These are phyloP conservation scores for Scalesia atractyloides DNA, from an alignment of 129 eudicot genomes.

Conservation along the genomic window DNA sequence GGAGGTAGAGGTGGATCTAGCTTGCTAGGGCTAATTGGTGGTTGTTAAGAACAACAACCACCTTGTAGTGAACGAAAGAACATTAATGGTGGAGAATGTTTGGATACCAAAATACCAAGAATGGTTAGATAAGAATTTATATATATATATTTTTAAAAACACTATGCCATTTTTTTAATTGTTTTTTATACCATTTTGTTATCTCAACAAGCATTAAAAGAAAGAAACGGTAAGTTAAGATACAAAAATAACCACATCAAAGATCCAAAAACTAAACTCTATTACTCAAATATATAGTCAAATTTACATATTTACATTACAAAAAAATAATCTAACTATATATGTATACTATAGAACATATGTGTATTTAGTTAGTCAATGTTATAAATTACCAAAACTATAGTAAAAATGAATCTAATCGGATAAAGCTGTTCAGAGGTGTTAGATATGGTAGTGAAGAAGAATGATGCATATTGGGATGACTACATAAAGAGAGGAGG, in stretches of 20 bases:
- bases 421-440: background rate
- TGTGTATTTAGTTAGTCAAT: background rate
- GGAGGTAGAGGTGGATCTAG: background rate
- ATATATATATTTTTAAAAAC: background rate
- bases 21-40: background rate
- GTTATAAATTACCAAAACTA: background rate
- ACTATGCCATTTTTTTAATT: too few relatives aligned
- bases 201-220: too few relatives aligned
- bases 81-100: slow-evolving; percentile 28
- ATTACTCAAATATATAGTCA: too few relatives aligned
- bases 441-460: slow-evolving; percentile 4
- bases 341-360: too few relatives aligned
- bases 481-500: slow-evolving; percentile 34
- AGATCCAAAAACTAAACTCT: too few relatives aligned
- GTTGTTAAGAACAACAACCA: slow-evolving; percentile 15
- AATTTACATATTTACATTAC: too few relatives aligned
- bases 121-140: background rate
- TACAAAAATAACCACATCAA: too few relatives aligned
- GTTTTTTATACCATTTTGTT: too few relatives aligned
- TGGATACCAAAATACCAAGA: slow-evolving; percentile 12
- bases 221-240: too few relatives aligned
- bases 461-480: slow-evolving; percentile 18
- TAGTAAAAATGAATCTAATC: background rate
- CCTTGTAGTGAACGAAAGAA: slow-evolving; percentile 17
- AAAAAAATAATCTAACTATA: too few relatives aligned